Conservation (phyloP, 768 basidiomycete genomes). For the Pleurotus citrinopileatus region DNA sequence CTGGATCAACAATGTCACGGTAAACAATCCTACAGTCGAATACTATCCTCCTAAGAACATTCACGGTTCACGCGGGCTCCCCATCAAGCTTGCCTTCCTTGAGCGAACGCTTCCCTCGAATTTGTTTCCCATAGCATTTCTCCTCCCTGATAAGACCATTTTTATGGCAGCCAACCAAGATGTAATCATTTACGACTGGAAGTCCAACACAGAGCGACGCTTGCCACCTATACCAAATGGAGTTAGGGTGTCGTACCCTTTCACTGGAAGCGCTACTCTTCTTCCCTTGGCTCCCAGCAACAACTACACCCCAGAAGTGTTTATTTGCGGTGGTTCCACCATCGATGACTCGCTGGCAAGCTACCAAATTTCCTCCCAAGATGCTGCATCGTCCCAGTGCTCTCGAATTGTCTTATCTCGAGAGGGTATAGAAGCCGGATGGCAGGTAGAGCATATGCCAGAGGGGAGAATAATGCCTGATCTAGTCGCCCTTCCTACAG, state of each 20-base stretch:
- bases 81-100: slow-evolving; percentile 62
- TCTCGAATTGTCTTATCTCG: slow-evolving; percentile 64
- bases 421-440: slow-evolving; percentile 61
- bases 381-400: slow-evolving; percentile 72
- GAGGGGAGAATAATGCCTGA: slow-evolving; percentile 75
- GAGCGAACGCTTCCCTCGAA: slow-evolving; percentile 77
- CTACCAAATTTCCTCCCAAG: slow-evolving; percentile 67
- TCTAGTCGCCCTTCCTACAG: slow-evolving; percentile 78
- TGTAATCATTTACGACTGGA: slow-evolving; percentile 80
- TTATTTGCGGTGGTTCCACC: slow-evolving; percentile 76
- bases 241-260: slow-evolving; percentile 80
- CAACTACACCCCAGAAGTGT: slow-evolving; percentile 62
- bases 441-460: slow-evolving; percentile 77
- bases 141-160: slow-evolving; percentile 64
- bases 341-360: slow-evolving; percentile 58
- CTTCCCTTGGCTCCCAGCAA: slow-evolving; percentile 66
- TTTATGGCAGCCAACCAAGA: slow-evolving; percentile 80
- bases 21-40: slow-evolving; percentile 80
- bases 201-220: slow-evolving; percentile 52
- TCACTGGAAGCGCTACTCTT: slow-evolving; percentile 73
- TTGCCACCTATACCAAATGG: slow-evolving; percentile 74
- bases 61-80: slow-evolving; percentile 62
- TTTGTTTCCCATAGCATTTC: slow-evolving; percentile 75
- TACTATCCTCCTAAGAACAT: slow-evolving; percentile 81
- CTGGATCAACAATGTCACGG: slow-evolving; percentile 81